Percentiles rank a stretch among this genome's conserved stretches.
Evolutionary conservation across 208 protist species (phyloP).

Genomic region (Balamuthia mandrillaris): DNA sequence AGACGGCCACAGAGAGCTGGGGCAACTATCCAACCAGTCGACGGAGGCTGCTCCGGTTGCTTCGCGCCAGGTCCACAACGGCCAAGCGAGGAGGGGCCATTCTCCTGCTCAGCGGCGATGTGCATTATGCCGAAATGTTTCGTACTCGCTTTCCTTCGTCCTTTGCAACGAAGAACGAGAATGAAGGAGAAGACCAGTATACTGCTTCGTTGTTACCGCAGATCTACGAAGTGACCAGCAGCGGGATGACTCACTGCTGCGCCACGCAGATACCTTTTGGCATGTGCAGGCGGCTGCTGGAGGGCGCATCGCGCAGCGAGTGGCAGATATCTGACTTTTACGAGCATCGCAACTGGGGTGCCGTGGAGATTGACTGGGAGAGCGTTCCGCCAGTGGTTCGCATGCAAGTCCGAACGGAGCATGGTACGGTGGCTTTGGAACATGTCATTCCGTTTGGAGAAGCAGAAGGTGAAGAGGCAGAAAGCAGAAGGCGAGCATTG

Average conservation of each 20-base stretch:
- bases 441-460: no score
- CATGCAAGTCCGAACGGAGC: no score
- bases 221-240: conserved; percentile 20
- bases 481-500: no score
- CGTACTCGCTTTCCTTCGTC: neutral
- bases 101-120: neutral
- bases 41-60: neutral
- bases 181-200: neutral
- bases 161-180: neutral
- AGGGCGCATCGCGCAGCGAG: neutral
- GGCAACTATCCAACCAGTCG: neutral
- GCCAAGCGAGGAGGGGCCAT: neutral
- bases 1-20: neutral
- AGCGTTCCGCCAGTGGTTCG: no score
- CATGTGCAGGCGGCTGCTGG: neutral
- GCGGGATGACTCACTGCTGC: neutral
- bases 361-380: conserved; percentile 10
- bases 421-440: no score
- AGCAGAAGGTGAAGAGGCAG: no score
- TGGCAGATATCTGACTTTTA: neutral
- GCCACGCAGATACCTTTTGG: neutral
- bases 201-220: neutral
- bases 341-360: neutral
- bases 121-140: conserved; percentile 29
- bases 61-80: neutral